Conservation (phyloP, 1,284 basidiomycete genomes). For the Leccinum fallax region DNA sequence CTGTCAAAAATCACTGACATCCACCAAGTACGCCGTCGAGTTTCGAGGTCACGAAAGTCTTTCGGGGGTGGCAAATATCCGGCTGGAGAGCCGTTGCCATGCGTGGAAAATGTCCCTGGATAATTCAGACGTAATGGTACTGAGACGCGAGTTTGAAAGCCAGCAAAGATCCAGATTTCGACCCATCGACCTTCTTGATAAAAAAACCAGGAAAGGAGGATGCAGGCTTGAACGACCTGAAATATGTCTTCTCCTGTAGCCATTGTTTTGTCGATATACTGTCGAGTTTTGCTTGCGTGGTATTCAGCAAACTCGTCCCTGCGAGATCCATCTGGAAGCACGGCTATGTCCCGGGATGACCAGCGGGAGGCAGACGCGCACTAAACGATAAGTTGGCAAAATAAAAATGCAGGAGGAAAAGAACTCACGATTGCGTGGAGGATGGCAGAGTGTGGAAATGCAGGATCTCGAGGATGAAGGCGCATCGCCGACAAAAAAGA, state of each 20-base stretch:
- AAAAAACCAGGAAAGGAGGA: constrained; percentile 83
- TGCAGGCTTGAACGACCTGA: constrained; percentile 81
- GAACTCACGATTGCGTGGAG: constrained; percentile 73
- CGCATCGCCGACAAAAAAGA: constrained; percentile 77
- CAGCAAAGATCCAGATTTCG: constrained; percentile 87
- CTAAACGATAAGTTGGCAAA: constrained; percentile 42
- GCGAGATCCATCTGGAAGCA: constrained; percentile 69
- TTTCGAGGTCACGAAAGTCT: constrained; percentile 72
- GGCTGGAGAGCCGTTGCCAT: constrained; percentile 64
- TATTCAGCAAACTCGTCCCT: constrained; percentile 82
- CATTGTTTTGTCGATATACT: constrained; percentile 84
- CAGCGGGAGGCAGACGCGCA: constrained; percentile 84
- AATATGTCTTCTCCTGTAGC: constrained; percentile 83
- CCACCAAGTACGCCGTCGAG: constrained; percentile 82
- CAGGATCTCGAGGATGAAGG: constrained; percentile 71
- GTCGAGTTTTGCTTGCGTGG: constrained; percentile 80
- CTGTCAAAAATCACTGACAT: constrained; percentile 84
- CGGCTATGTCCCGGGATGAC: constrained; percentile 67
- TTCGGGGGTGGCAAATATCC: constrained; percentile 80
- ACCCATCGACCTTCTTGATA: constrained; percentile 88
- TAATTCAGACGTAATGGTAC: constrained; percentile 81
- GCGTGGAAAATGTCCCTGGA: constrained; percentile 75
- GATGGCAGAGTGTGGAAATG: constrained; percentile 81
- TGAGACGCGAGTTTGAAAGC: constrained; percentile 82
- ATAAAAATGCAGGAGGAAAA: not conserved